Percentiles rank a stretch among this genome's conserved stretches.
Evolutionary conservation across 371 early-diverging fungal genomes (phyloP).

Genomic region (Catenaria anguillulae): DNA sequence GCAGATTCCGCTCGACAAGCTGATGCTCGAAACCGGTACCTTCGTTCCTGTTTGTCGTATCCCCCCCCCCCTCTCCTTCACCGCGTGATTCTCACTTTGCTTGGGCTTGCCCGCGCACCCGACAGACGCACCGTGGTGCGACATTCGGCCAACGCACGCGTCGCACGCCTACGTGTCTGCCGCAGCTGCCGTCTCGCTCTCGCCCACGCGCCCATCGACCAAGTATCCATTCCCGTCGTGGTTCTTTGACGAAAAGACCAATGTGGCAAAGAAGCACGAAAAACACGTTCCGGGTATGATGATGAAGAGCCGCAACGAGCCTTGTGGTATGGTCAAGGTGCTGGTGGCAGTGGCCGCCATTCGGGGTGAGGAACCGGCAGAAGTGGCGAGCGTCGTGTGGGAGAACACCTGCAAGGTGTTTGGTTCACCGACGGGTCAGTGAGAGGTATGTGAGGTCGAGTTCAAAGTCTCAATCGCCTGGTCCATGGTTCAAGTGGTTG

Average conservation of each 20-base stretch:
- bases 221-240: slow-evolving; percentile 23
- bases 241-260: slow-evolving; percentile 10
- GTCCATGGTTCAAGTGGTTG: too few species aligned
- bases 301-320: slow-evolving; percentile 80
- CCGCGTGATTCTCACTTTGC: neutral
- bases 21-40: slow-evolving; percentile 83
- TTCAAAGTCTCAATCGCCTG: too few species aligned
- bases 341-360: slow-evolving; percentile 19
- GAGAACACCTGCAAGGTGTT: slow-evolving; percentile 24
- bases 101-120: neutral
- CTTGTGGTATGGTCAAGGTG: slow-evolving; percentile 52
- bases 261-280: slow-evolving; percentile 47
- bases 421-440: too few species aligned
- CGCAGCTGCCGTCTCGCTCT: neutral
- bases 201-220: slow-evolving; percentile 18
- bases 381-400: slow-evolving; percentile 17
- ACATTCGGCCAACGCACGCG: slow-evolving; percentile 78
- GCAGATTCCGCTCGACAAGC: slow-evolving; percentile 59
- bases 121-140: slow-evolving; percentile 91
- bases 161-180: slow-evolving; percentile 38
- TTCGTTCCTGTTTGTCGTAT: neutral
- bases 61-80: neutral
- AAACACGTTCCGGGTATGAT: slow-evolving; percentile 47
- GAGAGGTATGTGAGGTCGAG: too few species aligned
- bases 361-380: slow-evolving; percentile 11